phyloP scores from a whole-genome alignment of 2,329 filamentous ascomycete species.

The Phaeosphaeria sp. region DNA sequence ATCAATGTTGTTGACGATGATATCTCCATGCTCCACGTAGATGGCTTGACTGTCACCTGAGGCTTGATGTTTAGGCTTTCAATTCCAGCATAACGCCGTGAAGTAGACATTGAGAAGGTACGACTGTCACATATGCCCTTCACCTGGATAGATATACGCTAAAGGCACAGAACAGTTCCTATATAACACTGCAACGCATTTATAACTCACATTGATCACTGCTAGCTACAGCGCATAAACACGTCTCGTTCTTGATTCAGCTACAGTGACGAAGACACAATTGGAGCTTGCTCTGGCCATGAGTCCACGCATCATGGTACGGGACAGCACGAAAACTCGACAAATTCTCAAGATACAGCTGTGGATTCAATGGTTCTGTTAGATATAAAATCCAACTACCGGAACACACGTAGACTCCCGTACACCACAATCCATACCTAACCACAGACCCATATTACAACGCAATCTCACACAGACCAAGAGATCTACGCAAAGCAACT shows the following conservation, averaged over 20 bases:
- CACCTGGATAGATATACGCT: background rate
- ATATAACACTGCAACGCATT: background rate
- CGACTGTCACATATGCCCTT: background rate
- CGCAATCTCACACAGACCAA: background rate
- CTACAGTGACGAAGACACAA: background rate
- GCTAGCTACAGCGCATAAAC: background rate
- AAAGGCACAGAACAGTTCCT: background rate
- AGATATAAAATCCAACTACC: background rate
- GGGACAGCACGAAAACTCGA: background rate
- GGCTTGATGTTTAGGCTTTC: background rate
- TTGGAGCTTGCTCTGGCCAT: background rate
- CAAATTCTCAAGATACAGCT: background rate
- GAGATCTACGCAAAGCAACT: background rate
- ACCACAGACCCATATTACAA: background rate
- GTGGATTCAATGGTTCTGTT: background rate
- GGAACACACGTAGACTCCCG: background rate
- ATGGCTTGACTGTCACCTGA: background rate
- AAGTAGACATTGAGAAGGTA: too few species aligned
- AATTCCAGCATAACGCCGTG: background rate
- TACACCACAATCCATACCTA: background rate
- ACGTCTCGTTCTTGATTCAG: background rate
- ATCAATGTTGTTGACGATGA: background rate
- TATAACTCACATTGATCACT: background rate
- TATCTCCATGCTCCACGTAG: background rate
- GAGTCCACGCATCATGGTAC: background rate